A percentile compares a stretch with the other conserved stretches of the same genome.
These are phyloP conservation scores for Nitzschia sp. DNA, from an alignment of 108 stramenopile species.

Conservation along the genomic window DNA sequence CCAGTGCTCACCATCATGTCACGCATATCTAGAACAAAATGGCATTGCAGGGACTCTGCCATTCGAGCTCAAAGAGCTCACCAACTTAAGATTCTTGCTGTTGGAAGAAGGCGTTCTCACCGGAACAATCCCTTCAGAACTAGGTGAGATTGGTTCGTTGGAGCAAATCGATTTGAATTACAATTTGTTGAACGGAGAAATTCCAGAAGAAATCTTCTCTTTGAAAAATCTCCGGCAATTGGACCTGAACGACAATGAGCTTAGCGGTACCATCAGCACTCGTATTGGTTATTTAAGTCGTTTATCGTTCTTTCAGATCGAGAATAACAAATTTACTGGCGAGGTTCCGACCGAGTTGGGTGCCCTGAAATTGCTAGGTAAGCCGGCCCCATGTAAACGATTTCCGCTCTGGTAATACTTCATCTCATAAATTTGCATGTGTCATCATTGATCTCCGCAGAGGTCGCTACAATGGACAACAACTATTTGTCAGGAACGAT, in stretches of 20 bases:
- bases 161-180: slow-evolving; percentile 66
- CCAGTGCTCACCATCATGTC: too few relatives aligned
- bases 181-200: slow-evolving; percentile 51
- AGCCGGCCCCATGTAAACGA: too few relatives aligned
- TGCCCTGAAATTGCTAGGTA: slow-evolving; percentile 36
- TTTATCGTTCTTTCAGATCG: slow-evolving; percentile 64
- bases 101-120: slow-evolving; percentile 57
- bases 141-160: slow-evolving; percentile 30
- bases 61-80: slow-evolving; percentile 43
- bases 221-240: slow-evolving; percentile 54
- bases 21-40: slow-evolving; percentile 56
- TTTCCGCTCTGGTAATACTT: too few relatives aligned
- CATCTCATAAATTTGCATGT: too few relatives aligned
- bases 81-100: slow-evolving; percentile 39
- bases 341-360: slow-evolving; percentile 58
- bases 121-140: slow-evolving; percentile 57
- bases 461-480: slow-evolving; percentile 46
- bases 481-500: slow-evolving; percentile 52
- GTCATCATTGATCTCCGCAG: too few relatives aligned
- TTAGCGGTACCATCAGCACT: slow-evolving; percentile 55
- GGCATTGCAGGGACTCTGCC: slow-evolving; percentile 61
- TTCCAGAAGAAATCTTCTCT: slow-evolving; percentile 52
- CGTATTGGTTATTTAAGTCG: slow-evolving; percentile 43
- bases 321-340: slow-evolving; percentile 61
- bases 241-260: slow-evolving; percentile 75